Evolutionary conservation across 2,329 filamentous ascomycete species (phyloP), one percentile per base, ranked within the genome.

Genomic region (Nigrospora oryzae): DNA sequence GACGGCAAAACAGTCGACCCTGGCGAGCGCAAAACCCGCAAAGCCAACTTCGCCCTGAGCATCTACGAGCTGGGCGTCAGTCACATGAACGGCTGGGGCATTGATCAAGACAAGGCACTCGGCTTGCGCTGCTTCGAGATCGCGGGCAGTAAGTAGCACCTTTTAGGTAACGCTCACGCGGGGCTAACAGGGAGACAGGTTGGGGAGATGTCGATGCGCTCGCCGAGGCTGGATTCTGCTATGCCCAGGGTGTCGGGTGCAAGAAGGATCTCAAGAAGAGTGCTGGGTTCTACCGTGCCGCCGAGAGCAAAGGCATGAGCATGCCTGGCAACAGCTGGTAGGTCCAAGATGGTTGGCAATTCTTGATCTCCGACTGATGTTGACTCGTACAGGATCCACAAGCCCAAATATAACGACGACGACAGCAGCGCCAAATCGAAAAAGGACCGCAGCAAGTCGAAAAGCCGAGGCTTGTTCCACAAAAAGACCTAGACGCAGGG

Each of bases 271-370:
- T 96, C 60, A 96, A 89, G 71, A 96, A 90, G 68, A 91, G 88
- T 41, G 91, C 93, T 47, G 86, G 81, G 49, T 89, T 93, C 57
- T 97, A 97, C 63, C 83, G 93, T 17, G 76, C 84, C 70, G 93
- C 93, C 6, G 93, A 95, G 63, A 82, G 84, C 19, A 93, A 93
- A 66, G 93, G 93, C 7, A 90, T 96, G 74, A 95, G 82, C 65
- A 97, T 97, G 89, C 85, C 95, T 46, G 93, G 93, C 45, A 97
- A 97, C 63, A 96, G 89, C 72, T 98, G 93, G 91, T 95, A 74
- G 61, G 87, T 77, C 2, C 14, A 5, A 6, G 12, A 15, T 33
- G 13, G 34, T 37, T 28, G 14, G 11, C 41, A 16, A 43, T 46
- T 45, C 11, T 38, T 7, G n/a, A 23, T 32, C 5, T 40, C 28